Evolutionary conservation across 1,284 basidiomycete species (phyloP), one percentile per base, ranked within the genome.

Genomic region (Trametes sp.): DNA sequence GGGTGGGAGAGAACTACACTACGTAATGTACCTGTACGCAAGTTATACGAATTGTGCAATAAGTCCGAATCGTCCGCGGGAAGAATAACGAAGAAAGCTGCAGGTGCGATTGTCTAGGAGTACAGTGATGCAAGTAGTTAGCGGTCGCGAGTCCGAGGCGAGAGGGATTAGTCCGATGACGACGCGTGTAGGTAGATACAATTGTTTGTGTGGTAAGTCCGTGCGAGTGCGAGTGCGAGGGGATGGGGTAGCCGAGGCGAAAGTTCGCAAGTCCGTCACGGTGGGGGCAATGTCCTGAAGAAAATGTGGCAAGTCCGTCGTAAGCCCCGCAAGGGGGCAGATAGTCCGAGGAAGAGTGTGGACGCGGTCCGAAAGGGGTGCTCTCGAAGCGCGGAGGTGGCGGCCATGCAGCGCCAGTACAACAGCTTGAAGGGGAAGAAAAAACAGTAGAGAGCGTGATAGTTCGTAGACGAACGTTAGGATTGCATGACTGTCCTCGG

Each of bases 401-500:
- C 61, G 59, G 60, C 59, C 63, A 65, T 64, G 63, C 63, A 59
- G 63, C 63, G 63, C 66, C 63, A 46, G 33, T 59, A 64, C 51
- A 64, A 64, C 57, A 64, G 62, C 59, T 59, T 62, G 54, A n/a
- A n/a, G n/a, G 55, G 50, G 24, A 38, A 44, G 31, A 57, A 44
- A 24, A 54, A 41, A 21, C 41, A 41, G 57, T 50, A 66, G 54
- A 38, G 67, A 68, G 52, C 67, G 64, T 67, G 52, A 70, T 36
- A 28, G 63, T 67, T 71, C 68, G 61, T 70, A 44, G 64, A 65
- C 54, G 67, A 68, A 68, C 68, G 68, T 71, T 52, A 69, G 41
- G 42, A 38, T 14, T 67, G 63, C 66, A 65, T 65, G 59, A 59
- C 52, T 62, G 56, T 66, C 59, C 59, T 38, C 53, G 46, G 31